Evolutionary conservation across 2,329 filamentous ascomycete genomes (phyloP).

Genomic region (Fusarium denticulatum): DNA sequence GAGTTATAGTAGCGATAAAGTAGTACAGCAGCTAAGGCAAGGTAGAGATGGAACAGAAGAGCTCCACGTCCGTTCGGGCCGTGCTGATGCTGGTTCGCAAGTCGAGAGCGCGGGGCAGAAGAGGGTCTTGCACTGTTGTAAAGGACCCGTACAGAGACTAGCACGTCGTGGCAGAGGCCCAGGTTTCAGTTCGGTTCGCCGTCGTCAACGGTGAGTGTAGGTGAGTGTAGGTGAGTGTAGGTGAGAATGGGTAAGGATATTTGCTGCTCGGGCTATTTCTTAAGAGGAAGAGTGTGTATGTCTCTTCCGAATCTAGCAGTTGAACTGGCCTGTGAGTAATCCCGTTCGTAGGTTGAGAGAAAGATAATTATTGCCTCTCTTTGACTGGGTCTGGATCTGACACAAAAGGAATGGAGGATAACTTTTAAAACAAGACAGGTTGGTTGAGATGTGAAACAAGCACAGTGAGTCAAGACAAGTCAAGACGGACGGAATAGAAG

Average conservation of each 20-base stretch:
- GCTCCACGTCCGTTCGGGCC: slow-evolving; percentile 39
- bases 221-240: slow-evolving; percentile 42
- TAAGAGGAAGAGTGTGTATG: neutral
- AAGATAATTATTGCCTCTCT: neutral
- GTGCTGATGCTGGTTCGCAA: slow-evolving; percentile 25
- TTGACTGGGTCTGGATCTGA: neutral
- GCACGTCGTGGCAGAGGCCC: slow-evolving; percentile 38
- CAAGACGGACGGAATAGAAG: slow-evolving; percentile 5
- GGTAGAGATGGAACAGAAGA: slow-evolving; percentile 34
- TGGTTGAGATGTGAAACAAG: slow-evolving; percentile 20
- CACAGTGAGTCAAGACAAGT: slow-evolving; percentile 12
- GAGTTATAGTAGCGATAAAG: slow-evolving; percentile 11
- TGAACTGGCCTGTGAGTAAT: neutral
- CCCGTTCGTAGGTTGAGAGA: neutral
- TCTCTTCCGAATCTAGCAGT: neutral
- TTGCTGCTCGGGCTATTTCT: slow-evolving; percentile 30
- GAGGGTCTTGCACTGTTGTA: slow-evolving; percentile 17
- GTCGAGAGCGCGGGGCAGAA: slow-evolving; percentile 38
- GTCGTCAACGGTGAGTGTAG: slow-evolving; percentile 43
- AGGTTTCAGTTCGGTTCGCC: slow-evolving; percentile 45
- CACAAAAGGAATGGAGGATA: neutral
- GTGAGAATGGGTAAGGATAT: slow-evolving; percentile 33
- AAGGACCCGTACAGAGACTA: slow-evolving; percentile 14
- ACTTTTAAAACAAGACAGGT: slow-evolving; percentile 30
- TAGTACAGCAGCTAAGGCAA: neutral